phyloP scores from a whole-genome alignment of 768 basidiomycete species.

The Tylopilus felleus region DNA sequence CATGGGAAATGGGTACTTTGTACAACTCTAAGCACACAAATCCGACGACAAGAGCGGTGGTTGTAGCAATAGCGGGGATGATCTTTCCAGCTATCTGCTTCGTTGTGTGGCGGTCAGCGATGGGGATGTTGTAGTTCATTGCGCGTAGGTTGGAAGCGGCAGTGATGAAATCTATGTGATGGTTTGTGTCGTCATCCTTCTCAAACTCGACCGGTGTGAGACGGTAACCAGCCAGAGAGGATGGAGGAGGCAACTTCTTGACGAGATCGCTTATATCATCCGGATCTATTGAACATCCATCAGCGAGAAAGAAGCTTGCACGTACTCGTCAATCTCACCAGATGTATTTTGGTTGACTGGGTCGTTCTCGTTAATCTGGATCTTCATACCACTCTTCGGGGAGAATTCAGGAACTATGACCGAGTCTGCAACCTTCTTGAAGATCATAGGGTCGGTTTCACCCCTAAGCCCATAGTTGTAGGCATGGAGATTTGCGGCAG shows the following conservation, averaged over 20 bases:
- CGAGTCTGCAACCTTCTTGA: conserved; percentile 80
- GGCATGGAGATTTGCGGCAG: conserved; percentile 94
- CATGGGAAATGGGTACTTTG: conserved; percentile 54
- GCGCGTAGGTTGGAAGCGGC: conserved; percentile 96
- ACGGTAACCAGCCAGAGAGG: conserved; percentile 93
- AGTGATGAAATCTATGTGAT: conserved; percentile 99
- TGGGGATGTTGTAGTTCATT: conserved; percentile 85
- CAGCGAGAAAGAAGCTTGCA: background rate
- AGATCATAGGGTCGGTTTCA: conserved; percentile 70
- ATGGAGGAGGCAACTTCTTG: conserved; percentile 79
- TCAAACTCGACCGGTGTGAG: conserved; percentile 95
- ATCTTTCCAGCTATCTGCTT: conserved; percentile 99
- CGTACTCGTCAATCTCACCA: conserved; percentile 18
- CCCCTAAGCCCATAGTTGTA: conserved; percentile 98
- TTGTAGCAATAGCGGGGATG: conserved; percentile 99
- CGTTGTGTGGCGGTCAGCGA: conserved; percentile 86
- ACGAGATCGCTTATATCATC: conserved; percentile 55
- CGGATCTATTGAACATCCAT: conserved; percentile 31
- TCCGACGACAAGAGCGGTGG: conserved; percentile 93
- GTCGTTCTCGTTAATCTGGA: conserved; percentile 92
- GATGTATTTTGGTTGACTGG: conserved; percentile 60
- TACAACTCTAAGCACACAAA: conserved; percentile 94
- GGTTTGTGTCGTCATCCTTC: conserved; percentile 97
- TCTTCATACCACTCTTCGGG: conserved; percentile 88
- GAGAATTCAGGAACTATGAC: conserved; percentile 89